Conservation (phyloP, 352 stramenopile genomes). For the Pythium angustatum region DNA sequence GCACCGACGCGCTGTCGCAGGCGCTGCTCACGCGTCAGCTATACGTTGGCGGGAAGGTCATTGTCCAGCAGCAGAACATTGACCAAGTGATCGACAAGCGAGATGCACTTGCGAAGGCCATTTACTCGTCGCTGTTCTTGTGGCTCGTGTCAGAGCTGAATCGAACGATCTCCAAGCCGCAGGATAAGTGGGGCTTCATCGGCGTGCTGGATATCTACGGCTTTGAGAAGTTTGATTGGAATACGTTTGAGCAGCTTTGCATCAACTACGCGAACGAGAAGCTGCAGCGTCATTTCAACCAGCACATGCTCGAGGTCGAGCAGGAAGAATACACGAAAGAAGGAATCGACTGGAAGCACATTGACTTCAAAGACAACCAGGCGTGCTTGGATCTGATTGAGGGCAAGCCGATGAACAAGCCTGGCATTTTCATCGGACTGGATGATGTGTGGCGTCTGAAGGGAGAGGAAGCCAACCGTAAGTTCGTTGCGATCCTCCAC, state of each 20-base stretch:
- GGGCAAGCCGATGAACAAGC: conserved; percentile 86
- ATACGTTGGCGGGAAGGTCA: conserved; percentile 88
- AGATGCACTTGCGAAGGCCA: conserved; percentile 89
- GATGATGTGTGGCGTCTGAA: conserved; percentile 96
- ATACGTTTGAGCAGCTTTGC: conserved; percentile 96
- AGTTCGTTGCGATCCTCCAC: conserved; percentile 90
- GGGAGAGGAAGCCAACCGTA: conserved; percentile 90
- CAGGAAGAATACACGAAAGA: conserved; percentile 98
- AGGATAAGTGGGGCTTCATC: conserved; percentile 91
- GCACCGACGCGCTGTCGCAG: conserved; percentile 65
- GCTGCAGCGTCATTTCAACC: conserved; percentile 93
- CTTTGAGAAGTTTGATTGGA: conserved; percentile 97
- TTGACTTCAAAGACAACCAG: conserved; percentile 94
- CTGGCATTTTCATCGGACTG: conserved; percentile 93
- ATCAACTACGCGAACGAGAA: conserved; percentile 98
- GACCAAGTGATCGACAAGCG: conserved; percentile 88
- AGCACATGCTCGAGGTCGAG: conserved; percentile 96
- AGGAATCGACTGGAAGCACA: conserved; percentile 92
- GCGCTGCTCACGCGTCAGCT: conserved; percentile 83
- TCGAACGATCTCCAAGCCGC: conserved; percentile 78
- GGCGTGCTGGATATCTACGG: conserved; percentile 98
- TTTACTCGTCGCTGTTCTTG: conserved; percentile 93
- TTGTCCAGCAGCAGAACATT: conserved; percentile 87
- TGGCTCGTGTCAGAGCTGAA: conserved; percentile 92
- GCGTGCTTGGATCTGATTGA: conserved; percentile 93